These are phyloP conservation scores for Paracoccidioides brasiliensis DNA, from an alignment of 2,329 filamentous ascomycete species.

Conservation along the genomic window DNA sequence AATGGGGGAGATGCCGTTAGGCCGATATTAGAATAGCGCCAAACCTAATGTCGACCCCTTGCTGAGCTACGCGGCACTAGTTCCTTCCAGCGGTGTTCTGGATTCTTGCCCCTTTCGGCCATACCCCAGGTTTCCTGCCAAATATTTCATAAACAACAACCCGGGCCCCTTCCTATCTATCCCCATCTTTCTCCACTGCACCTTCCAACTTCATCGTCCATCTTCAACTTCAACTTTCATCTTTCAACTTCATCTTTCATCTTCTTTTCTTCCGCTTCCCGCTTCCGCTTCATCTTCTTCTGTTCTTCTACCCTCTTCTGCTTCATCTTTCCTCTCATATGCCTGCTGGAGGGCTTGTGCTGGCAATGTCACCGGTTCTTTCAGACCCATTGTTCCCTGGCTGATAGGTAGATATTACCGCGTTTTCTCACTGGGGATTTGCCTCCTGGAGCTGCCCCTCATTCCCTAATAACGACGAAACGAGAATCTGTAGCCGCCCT, in stretches of 20 bases:
- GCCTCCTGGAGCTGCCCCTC: neutral
- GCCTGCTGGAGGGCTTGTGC: too few species aligned
- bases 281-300: neutral
- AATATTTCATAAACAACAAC: neutral
- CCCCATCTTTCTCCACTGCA: too few species aligned
- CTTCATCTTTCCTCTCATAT: neutral
- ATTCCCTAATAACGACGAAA: neutral
- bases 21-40: neutral
- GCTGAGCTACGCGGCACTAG: neutral
- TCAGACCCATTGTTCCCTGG: neutral
- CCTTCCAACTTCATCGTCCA: neutral
- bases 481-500: neutral
- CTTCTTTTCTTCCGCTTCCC: too few species aligned
- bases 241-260: neutral
- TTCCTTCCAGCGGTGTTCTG: neutral
- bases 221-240: neutral
- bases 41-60: slow-evolving; percentile 1
- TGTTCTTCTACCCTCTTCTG: neutral
- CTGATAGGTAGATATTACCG: neutral
- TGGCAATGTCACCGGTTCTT: neutral
- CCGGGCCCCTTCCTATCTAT: neutral
- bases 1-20: neutral
- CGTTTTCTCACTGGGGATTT: neutral
- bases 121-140: neutral
- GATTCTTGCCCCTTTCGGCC: neutral